Percentiles rank a stretch among this genome's conserved stretches.
These are phyloP conservation scores for Kingdonia uniflora DNA, from an alignment of 164 flowering plant genomes.

Conservation along the genomic window DNA sequence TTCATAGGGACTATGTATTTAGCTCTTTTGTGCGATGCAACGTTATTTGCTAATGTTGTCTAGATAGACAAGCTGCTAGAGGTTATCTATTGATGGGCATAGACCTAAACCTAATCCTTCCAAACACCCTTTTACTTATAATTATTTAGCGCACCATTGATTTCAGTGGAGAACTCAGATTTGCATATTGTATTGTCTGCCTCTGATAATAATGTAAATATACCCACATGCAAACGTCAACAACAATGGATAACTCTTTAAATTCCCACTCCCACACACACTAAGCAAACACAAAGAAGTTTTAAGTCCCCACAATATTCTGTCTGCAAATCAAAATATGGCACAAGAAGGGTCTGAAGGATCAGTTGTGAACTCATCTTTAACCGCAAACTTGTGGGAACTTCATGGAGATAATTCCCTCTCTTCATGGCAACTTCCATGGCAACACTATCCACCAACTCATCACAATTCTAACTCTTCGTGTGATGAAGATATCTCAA, in stretches of 20 bases:
- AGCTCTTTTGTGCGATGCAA: too few relatives aligned
- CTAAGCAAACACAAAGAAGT: neutral
- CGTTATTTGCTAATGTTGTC: too few relatives aligned
- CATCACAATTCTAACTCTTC: conserved; percentile 39
- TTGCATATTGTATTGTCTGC: conserved; percentile 53
- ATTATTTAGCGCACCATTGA: conserved; percentile 35
- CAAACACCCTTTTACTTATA: conserved; percentile 11
- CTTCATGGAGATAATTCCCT: conserved; percentile 22
- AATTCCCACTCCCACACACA: conserved; percentile 11
- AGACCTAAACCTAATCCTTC: conserved; percentile 9
- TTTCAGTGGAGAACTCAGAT: conserved; percentile 36
- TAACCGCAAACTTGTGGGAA: conserved; percentile 38
- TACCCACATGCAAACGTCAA: conserved; percentile 18
- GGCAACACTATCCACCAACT: conserved; percentile 22
- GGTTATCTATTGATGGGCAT: too few relatives aligned
- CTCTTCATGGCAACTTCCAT: conserved; percentile 24
- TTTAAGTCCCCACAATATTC: conserved; percentile 1
- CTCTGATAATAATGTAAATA: conserved; percentile 14
- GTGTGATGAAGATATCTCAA: conserved; percentile 45
- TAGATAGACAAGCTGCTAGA: too few relatives aligned
- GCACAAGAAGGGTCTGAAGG: conserved; percentile 39
- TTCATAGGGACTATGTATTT: too few relatives aligned
- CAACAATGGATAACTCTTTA: conserved; percentile 26
- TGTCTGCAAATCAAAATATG: conserved; percentile 15
- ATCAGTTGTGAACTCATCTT: conserved; percentile 33